Conservation (phyloP, 768 basidiomycete species). For the Sporobolomyces phaffii region DNA sequence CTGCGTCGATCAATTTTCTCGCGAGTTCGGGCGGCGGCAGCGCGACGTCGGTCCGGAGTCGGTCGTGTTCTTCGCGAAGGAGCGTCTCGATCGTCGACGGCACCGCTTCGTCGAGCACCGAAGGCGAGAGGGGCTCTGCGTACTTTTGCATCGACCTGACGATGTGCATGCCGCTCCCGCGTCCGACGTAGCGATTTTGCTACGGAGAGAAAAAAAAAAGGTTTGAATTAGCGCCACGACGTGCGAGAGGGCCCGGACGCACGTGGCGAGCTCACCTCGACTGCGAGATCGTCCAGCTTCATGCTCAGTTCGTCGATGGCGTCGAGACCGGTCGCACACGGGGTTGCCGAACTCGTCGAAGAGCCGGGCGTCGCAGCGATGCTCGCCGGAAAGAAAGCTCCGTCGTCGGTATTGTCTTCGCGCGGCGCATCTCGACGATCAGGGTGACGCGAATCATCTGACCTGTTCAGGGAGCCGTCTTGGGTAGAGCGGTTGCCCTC, state of each 20-base stretch:
- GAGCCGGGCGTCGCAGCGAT: background rate
- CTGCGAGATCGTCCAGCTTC: slow-evolving; percentile 8
- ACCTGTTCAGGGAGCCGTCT: too few relatives aligned
- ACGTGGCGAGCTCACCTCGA: slow-evolving; percentile 4
- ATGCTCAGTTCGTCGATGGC: slow-evolving; percentile 11
- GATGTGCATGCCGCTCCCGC: slow-evolving; percentile 24
- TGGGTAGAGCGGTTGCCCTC: background rate
- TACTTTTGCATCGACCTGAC: slow-evolving; percentile 16
- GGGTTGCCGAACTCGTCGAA: background rate
- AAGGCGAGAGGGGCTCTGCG: background rate
- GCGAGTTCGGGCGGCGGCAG: slow-evolving; percentile 60
- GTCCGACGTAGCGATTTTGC: slow-evolving; percentile 31
- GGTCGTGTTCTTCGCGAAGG: slow-evolving; percentile 26
- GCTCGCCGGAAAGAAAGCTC: background rate
- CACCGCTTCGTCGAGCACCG: background rate
- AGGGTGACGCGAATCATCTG: too few relatives aligned
- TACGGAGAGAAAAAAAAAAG: background rate
- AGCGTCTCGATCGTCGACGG: slow-evolving; percentile 13
- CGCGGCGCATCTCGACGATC: too few relatives aligned
- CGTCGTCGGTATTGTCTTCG: slow-evolving; percentile 3
- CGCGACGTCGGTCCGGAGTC: slow-evolving; percentile 38
- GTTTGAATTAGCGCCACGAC: too few relatives aligned
- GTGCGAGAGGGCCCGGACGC: too few relatives aligned
- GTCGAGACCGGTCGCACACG: slow-evolving; percentile 8
- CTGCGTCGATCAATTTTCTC: slow-evolving; percentile 55